phyloP scores from a whole-genome alignment of 257 asterid genomes.

The Solanum gracilifrons region DNA sequence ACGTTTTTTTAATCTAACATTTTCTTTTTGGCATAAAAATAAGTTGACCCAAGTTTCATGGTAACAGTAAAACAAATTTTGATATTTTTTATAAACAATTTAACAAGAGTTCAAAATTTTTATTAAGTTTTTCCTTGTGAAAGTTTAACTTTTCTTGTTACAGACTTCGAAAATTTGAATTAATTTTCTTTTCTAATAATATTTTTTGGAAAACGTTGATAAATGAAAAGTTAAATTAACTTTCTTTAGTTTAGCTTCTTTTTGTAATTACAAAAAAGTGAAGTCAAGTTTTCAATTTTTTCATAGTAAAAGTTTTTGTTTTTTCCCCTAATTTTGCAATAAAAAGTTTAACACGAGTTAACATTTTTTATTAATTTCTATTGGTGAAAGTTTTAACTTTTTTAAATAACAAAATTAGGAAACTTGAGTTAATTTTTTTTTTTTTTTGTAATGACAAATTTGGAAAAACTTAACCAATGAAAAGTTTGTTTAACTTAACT shows the following conservation, averaged over 20 bases:
- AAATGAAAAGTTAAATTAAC: not conserved
- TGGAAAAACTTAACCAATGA: not conserved
- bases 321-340: not conserved
- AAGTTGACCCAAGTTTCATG: not conserved
- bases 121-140: not conserved
- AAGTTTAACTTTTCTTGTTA: not conserved
- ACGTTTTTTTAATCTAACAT: too few relatives aligned
- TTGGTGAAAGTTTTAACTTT: not conserved
- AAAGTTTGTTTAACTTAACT: not conserved
- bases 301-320: too few relatives aligned
- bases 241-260: not conserved
- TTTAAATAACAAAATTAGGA: not conserved
- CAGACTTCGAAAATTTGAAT: not conserved
- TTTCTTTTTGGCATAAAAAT: not conserved
- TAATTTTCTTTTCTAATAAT: not conserved
- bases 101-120: too few relatives aligned
- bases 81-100: not conserved
- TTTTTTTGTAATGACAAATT: not conserved
- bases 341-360: not conserved
- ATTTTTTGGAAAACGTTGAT: not conserved
- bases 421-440: not conserved
- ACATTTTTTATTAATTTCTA: not conserved
- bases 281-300: not conserved
- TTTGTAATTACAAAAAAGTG: too few relatives aligned
- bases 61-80: not conserved